Base-by-base conservation (phyloP, 495 filamentous ascomycete species). In the Opeltia flavorubescens region DNA sequence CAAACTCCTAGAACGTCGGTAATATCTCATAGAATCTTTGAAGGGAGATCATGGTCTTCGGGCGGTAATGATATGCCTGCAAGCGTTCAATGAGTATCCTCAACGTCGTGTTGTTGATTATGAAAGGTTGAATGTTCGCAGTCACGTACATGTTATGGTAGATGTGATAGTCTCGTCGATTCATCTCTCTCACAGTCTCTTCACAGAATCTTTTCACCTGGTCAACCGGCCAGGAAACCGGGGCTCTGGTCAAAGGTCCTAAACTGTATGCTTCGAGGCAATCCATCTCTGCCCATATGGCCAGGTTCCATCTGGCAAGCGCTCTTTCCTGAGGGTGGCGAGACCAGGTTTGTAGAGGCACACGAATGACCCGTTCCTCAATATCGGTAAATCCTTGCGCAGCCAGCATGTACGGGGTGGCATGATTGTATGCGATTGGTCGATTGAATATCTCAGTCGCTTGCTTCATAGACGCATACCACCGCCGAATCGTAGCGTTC, bases 351-450 rank as follows among this genome's bases (percentile, higher is more conserved):
- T 86, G 93, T 50, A 88, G 60, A 1, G 88, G 84, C 29, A 91
- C 55, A 30, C 75, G 71, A 36, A 93, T 78, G 47, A 77, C 70
- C 46, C 76, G 72, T 58, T 94, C 81, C 42, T 80, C 74, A 43
- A 94, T 81, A 42, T 95, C 83, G 13, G 78, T 78, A 57, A 91
- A 93, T n/a, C 89, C 89, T 39, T 81, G 78, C 11, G 72, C 64
- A 50, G 77, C 66, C 24, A 95, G 66, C 50, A 78, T 65, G 43
- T 66, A 62, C 44, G 78, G 71, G 11, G 82, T 86, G 13, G 68
- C 62, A 12, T 68, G 62, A 5, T 73, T 66, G 55, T 89, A 78
- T 12, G 72, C 71, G 42, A 95, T 67, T 8, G 86, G 80, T 36
- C 78, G 77, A 43, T 71, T 70, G 15, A 69, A 66, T 8, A 72